These are phyloP conservation scores for Globisporangium camurandrum DNA, from an alignment of 352 stramenopile species.

Conservation along the genomic window DNA sequence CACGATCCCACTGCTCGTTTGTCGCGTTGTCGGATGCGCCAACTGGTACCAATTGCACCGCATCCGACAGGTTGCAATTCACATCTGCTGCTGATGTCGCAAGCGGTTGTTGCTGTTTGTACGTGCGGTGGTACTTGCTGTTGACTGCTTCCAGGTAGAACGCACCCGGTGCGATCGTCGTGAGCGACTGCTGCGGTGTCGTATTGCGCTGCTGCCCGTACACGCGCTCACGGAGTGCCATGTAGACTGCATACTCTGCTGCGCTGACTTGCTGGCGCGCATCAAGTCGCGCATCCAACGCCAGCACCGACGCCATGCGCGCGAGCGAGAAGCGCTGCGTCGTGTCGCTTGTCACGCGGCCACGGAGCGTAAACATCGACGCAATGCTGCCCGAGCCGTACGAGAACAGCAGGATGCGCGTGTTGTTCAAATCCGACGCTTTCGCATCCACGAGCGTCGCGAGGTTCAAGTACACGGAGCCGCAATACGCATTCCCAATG, in stretches of 20 bases:
- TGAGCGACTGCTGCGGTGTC: conserved; percentile 59
- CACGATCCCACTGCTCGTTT: conserved; percentile 37
- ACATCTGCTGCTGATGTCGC: too few species aligned
- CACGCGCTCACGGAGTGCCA: conserved; percentile 86
- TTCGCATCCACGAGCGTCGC: conserved; percentile 82
- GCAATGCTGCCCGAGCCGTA: conserved; percentile 96
- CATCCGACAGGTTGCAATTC: conserved; percentile 18
- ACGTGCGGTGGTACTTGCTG: conserved; percentile 81
- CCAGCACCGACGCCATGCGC: conserved; percentile 79
- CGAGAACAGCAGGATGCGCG: conserved; percentile 91
- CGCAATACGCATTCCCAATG: conserved; percentile 97
- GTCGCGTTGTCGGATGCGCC: conserved; percentile 15
- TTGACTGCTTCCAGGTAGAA: conserved; percentile 93
- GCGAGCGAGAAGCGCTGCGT: conserved; percentile 76
- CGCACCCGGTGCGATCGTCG: conserved; percentile 62
- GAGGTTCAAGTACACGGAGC: conserved; percentile 95
- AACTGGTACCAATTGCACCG: neutral
- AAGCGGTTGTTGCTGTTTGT: conserved; percentile 49
- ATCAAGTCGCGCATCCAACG: conserved; percentile 77
- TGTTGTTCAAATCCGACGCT: conserved; percentile 41
- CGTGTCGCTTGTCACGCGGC: conserved; percentile 14
- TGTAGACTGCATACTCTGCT: conserved; percentile 87
- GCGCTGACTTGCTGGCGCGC: conserved; percentile 77
- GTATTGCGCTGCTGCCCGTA: conserved; percentile 66
- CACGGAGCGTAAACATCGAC: conserved; percentile 91